Percentiles rank a stretch among this genome's conserved stretches.
These are phyloP conservation scores for Coemansia sp. DNA, from an alignment of 192 early-diverging fungal genomes.

Conservation along the genomic window DNA sequence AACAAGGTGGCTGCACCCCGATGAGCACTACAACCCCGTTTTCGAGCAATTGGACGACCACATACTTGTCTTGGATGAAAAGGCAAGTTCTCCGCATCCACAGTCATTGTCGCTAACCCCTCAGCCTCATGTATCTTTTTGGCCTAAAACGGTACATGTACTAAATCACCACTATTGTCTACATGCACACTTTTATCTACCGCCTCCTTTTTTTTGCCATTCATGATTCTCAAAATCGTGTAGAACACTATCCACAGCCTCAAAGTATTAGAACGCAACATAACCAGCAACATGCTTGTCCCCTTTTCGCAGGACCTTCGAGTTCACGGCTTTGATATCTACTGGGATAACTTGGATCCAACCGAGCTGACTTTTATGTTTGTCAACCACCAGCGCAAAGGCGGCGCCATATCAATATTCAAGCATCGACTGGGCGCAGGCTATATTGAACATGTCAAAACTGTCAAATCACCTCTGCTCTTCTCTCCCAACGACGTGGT, in stretches of 20 bases:
- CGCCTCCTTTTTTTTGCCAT: neutral
- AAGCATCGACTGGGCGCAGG: constrained; percentile 49
- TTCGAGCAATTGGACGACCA: constrained; percentile 37
- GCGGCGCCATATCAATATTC: constrained; percentile 58
- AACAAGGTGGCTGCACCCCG: constrained; percentile 52
- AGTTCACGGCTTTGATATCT: constrained; percentile 58
- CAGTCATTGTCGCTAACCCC: neutral
- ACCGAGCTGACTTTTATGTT: constrained; percentile 56
- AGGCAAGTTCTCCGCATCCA: constrained; percentile 33
- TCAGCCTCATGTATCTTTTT: neutral
- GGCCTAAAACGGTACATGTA: neutral
- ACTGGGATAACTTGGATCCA: constrained; percentile 45
- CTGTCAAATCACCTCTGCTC: constrained; percentile 56
- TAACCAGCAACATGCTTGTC: constrained; percentile 20
- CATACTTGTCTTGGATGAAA: constrained; percentile 54
- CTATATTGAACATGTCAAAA: constrained; percentile 51
- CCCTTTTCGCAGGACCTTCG: constrained; percentile 44
- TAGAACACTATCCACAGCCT: constrained; percentile 52
- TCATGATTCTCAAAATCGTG: neutral
- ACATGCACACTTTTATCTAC: neutral
- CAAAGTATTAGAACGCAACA: constrained; percentile 38
- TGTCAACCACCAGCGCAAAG: constrained; percentile 59
- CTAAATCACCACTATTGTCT: constrained; percentile 2
- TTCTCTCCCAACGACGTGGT: constrained; percentile 60
- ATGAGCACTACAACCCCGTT: constrained; percentile 12